These are phyloP conservation scores for Boletellus ananiceps DNA, from an alignment of 768 basidiomycete species.

Conservation along the genomic window DNA sequence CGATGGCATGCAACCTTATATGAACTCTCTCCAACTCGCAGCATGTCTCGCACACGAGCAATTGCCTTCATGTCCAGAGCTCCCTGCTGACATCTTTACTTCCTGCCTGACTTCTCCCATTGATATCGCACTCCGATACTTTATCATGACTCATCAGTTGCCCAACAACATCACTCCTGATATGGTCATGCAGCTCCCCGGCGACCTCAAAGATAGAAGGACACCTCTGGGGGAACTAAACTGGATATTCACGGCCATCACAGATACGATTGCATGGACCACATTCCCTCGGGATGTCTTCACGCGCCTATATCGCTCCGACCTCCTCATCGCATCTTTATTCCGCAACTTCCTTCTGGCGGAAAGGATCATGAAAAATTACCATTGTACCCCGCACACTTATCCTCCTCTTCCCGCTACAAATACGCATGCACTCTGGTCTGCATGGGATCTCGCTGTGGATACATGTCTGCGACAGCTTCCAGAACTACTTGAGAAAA, in stretches of 20 bases:
- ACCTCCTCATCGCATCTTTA: constrained; percentile 90
- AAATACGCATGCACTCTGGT: constrained; percentile 96
- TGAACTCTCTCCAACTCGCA: constrained; percentile 89
- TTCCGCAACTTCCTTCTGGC: constrained; percentile 98
- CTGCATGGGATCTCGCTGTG: constrained; percentile 95
- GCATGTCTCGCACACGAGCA: constrained; percentile 90
- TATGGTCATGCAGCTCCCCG: constrained; percentile 92
- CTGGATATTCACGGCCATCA: constrained; percentile 99
- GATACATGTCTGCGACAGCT: constrained; percentile 91
- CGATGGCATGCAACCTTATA: constrained; percentile 63
- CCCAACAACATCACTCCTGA: constrained; percentile 78
- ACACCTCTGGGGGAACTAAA: constrained; percentile 98
- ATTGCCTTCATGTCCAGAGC: constrained; percentile 91
- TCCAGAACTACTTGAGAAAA: constrained; percentile 66
- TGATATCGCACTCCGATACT: constrained; percentile 93
- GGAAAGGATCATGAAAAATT: constrained; percentile 96
- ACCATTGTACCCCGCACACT: constrained; percentile 94
- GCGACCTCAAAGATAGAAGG: constrained; percentile 92
- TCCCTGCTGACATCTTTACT: constrained; percentile 96
- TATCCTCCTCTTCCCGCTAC: constrained; percentile 88
- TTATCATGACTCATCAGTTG: constrained; percentile 85
- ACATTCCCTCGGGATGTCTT: constrained; percentile 92
- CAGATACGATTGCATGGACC: constrained; percentile 99
- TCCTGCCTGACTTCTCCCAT: constrained; percentile 97
- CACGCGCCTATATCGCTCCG: constrained; percentile 90